These are phyloP conservation scores for Aspergillus chevalieri DNA, from an alignment of 2,329 filamentous ascomycete species.

Conservation along the genomic window DNA sequence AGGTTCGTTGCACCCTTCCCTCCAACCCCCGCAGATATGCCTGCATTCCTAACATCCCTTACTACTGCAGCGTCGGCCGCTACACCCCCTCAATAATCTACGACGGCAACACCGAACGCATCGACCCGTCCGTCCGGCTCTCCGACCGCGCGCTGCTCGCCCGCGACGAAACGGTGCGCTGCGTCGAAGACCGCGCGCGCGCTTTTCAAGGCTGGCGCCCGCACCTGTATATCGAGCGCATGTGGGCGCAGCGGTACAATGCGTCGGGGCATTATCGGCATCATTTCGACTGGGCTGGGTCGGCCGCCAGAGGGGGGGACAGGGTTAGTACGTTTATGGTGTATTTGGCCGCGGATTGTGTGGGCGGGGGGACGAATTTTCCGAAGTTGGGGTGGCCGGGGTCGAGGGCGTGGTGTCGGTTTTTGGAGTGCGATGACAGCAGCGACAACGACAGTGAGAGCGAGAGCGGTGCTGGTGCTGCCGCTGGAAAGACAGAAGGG, in stretches of 20 bases:
- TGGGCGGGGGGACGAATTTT: slow-evolving; percentile 57
- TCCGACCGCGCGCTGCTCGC: slow-evolving; percentile 47
- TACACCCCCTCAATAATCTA: slow-evolving; percentile 52
- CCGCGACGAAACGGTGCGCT: slow-evolving; percentile 47
- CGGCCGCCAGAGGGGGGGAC: slow-evolving; percentile 31
- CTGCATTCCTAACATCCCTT: too few species aligned
- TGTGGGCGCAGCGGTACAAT: slow-evolving; percentile 58
- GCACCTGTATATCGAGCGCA: slow-evolving; percentile 53
- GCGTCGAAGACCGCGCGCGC: slow-evolving; percentile 54
- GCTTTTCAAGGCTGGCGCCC: slow-evolving; percentile 56
- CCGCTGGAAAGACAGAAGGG: slow-evolving; percentile 24
- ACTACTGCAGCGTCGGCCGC: slow-evolving; percentile 33
- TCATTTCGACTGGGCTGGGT: slow-evolving; percentile 55
- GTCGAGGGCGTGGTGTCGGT: slow-evolving; percentile 49
- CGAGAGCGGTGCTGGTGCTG: too few species aligned
- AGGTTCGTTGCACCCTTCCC: slow-evolving; percentile 41
- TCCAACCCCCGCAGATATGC: background rate
- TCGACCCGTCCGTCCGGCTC: slow-evolving; percentile 46
- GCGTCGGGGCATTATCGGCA: slow-evolving; percentile 52
- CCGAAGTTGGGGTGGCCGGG: slow-evolving; percentile 44
- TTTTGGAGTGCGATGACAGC: slow-evolving; percentile 48
- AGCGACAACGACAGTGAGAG: too few species aligned
- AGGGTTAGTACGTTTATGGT: slow-evolving; percentile 58
- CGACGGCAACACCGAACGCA: slow-evolving; percentile 41
- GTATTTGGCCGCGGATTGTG: slow-evolving; percentile 49